Base-by-base conservation (phyloP, 192 early-diverging fungal genomes). In the Coemansia sp. region DNA sequence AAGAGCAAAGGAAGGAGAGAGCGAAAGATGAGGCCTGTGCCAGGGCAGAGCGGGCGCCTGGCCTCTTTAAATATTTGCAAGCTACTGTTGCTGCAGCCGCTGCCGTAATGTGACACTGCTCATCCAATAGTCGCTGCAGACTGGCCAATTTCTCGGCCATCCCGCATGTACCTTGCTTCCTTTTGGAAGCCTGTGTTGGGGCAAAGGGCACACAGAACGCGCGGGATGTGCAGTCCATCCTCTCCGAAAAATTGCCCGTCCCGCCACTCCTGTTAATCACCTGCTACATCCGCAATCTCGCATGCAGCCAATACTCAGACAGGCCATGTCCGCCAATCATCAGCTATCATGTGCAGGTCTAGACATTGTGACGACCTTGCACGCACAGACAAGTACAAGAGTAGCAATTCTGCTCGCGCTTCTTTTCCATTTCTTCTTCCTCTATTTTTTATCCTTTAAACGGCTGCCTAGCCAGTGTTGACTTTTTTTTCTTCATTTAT, bases 61-160 rank as follows among this genome's bases (percentile, higher is more conserved):
- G 51, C 51, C 51, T 28, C 26, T 55, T 28, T 55, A 55, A 31
- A 13, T 55, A 55, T 33, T 31, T 55, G 51, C 51, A 31, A 28
- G 11, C 51, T 55, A 55, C 51, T 55, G 51, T 31, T 14, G 26
- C 26, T 33, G 14, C 51, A 8, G 24, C 51, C 14, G 43, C 43
- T 20, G 43, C 43, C 43, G 43, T 45, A 45, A 20, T 20, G 43
- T 20, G 43, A 20, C 18, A 18, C 43, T 20, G 43, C 9, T 45
- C 18, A n/a, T 45, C 43, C 43, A 45, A 45, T 45, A 9, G 24
- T 26, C 0, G 48, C 21, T 51, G 51, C 28, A 55, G 23, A 31
- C 26, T 55, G 51, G 24, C 51, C 51, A 55, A 55, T 55, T 55
- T 55, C 26, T 55, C 51, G 51, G 51, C 28, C 51, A 31, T 28